Evolutionary conservation across 306 rosid species (phyloP).

Genomic region (Medicago truncatula): MtrunA17r5.0-ANR NC_053049.1:20403001-20403500

Average conservation of each 20-base stretch:
- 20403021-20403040: slow-evolving; percentile 47
- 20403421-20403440: no score
- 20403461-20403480: no score
- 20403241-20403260: slow-evolving; percentile 14
- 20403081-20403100: not conserved
- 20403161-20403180: not conserved
- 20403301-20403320: slow-evolving; percentile 53
- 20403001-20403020: slow-evolving; percentile 10
- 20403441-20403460: no score
- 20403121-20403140: slow-evolving; percentile 59
- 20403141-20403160: slow-evolving; percentile 33
- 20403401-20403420: no score
- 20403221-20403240: not conserved
- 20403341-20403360: no score
- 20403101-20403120: slow-evolving; percentile 53
- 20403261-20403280: slow-evolving; percentile 47
- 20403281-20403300: slow-evolving; percentile 55
- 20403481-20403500: no score
- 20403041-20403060: not conserved
- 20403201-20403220: not conserved
- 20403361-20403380: no score
- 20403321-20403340: not conserved
- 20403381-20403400: no score
- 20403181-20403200: not conserved
- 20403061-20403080: slow-evolving; percentile 29